These are phyloP conservation scores for Steccherinum ochraceum DNA, from an alignment of 768 basidiomycete species.

Conservation along the genomic window DNA sequence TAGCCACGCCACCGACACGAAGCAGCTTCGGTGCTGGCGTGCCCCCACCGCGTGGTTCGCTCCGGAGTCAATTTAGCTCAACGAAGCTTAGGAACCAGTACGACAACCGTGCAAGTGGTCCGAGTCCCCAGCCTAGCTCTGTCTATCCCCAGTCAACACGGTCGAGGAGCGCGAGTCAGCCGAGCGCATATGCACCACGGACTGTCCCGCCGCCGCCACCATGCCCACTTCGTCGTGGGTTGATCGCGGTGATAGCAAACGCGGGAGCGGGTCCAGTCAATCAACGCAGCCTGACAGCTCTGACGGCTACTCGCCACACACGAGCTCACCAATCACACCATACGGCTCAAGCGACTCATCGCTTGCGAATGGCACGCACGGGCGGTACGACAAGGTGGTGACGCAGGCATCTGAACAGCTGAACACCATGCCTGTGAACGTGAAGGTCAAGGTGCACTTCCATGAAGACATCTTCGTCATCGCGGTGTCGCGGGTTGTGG, in stretches of 20 bases:
- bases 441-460: slow-evolving; percentile 93
- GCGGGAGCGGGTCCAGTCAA: slow-evolving; percentile 81
- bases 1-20: slow-evolving; percentile 40
- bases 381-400: slow-evolving; percentile 39
- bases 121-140: slow-evolving; percentile 16
- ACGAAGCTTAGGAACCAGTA: slow-evolving; percentile 50
- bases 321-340: slow-evolving; percentile 82
- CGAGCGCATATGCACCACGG: slow-evolving; percentile 57
- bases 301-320: slow-evolving; percentile 72
- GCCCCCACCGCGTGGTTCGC: slow-evolving; percentile 32
- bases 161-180: slow-evolving; percentile 77
- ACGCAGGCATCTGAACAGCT: slow-evolving; percentile 18
- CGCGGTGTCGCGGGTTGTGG: slow-evolving; percentile 73
- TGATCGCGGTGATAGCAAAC: slow-evolving; percentile 47
- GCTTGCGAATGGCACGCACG: slow-evolving; percentile 44
- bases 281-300: slow-evolving; percentile 71
- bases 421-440: slow-evolving; percentile 31
- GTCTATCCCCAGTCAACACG: slow-evolving; percentile 27
- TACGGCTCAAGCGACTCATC: slow-evolving; percentile 89
- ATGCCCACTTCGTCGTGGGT: slow-evolving; percentile 38
- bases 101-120: slow-evolving; percentile 30
- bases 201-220: slow-evolving; percentile 44
- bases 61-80: slow-evolving; percentile 69
- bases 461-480: slow-evolving; percentile 95
- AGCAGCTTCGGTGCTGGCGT: slow-evolving; percentile 28